Evolutionary conservation across 2,329 filamentous ascomycete genomes (phyloP).

Genomic region (Pseudopyricularia cyperi): DNA sequence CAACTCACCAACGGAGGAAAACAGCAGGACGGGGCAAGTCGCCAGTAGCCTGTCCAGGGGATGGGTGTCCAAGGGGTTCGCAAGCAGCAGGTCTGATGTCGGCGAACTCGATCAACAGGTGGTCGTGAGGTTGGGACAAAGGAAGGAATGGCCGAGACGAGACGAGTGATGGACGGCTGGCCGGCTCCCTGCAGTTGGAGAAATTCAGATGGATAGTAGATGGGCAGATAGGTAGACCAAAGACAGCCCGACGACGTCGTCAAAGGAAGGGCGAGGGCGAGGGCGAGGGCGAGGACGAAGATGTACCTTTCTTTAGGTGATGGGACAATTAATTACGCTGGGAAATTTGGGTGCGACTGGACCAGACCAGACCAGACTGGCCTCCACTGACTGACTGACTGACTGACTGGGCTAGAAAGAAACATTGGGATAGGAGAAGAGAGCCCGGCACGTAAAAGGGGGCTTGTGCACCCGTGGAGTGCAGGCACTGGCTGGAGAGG

Average conservation of each 20-base stretch:
- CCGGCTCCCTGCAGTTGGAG: too few species aligned
- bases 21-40: not conserved
- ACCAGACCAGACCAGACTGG: too few species aligned
- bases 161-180: too few species aligned
- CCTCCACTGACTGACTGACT: too few species aligned
- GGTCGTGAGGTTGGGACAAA: not conserved
- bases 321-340: conserved; percentile 2
- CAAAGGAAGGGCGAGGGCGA: not conserved
- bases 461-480: conserved; percentile 4
- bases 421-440: conserved; percentile 5
- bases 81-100: not conserved
- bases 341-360: conserved; percentile 7
- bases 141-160: conserved; percentile 1
- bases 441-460: conserved; percentile 2
- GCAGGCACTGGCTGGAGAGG: conserved; percentile 1
- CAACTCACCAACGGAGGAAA: conserved; percentile 4
- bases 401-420: not conserved
- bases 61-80: not conserved
- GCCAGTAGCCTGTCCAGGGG: not conserved
- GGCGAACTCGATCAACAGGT: not conserved
- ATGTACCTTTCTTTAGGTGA: too few species aligned
- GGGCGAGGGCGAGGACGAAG: conserved; percentile 1
- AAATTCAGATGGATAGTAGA: too few species aligned
- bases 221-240: not conserved
- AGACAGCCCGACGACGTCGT: not conserved